Percentiles rank a stretch among this genome's conserved stretches.
Conservation (phyloP, 1,284 basidiomycete genomes). For the Coriolopsis trogii region DNA sequence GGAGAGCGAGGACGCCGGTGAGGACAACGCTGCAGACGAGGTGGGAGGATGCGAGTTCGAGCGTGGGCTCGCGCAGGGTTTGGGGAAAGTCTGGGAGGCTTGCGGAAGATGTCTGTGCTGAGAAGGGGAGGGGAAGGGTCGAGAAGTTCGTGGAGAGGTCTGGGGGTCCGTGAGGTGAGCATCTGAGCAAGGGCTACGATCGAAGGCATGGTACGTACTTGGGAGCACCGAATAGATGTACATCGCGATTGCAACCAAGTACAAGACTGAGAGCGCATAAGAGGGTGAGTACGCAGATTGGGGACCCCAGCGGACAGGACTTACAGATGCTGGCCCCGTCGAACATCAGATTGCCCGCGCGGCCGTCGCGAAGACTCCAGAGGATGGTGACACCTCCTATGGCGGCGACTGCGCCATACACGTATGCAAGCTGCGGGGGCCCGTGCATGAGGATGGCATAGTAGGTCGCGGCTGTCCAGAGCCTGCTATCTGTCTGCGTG, state of each 20-base stretch:
- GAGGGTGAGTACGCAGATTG: constrained; percentile 1
- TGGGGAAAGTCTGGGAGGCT: constrained; percentile 31
- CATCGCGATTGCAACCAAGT: constrained; percentile 65
- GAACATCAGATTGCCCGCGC: constrained; percentile 84
- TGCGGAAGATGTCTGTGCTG: constrained; percentile 8
- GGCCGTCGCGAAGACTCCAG: constrained; percentile 74
- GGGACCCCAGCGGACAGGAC: constrained; percentile 36
- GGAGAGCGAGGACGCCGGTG: constrained; percentile 76
- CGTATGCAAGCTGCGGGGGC: constrained; percentile 55
- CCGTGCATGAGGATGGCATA: constrained; percentile 74
- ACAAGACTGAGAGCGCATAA: constrained; percentile 57
- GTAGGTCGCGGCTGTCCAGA: constrained; percentile 79
- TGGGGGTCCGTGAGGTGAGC: constrained; percentile 28
- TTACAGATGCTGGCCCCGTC: constrained; percentile 83
- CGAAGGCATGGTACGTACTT: constrained; percentile 50
- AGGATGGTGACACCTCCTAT: constrained; percentile 68
- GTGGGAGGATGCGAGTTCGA: constrained; percentile 79
- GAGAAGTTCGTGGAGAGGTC: constrained; percentile 60
- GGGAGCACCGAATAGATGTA: constrained; percentile 76
- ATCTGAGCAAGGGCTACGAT: not conserved
- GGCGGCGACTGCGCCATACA: constrained; percentile 54
- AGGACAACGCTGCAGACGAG: constrained; percentile 82
- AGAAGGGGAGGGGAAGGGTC: constrained; percentile 46
- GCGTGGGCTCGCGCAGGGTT: constrained; percentile 56
- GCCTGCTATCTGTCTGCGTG: constrained; percentile 63